Evolutionary conservation across 805 yeast species (phyloP).

Genomic region (Sporopachydermia lactativora): DNA sequence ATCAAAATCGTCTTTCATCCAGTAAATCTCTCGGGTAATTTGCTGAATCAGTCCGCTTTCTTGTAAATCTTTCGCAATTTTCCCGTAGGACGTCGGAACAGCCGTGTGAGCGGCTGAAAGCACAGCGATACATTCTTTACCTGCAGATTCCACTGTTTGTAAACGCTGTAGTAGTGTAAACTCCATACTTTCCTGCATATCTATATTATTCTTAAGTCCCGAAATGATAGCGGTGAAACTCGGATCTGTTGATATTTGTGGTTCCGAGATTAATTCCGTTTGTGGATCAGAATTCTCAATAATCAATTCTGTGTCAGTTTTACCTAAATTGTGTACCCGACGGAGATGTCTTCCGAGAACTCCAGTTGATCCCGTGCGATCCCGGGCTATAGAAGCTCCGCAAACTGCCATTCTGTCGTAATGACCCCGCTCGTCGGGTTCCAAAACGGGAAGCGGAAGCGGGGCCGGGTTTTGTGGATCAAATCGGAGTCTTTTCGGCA

Average conservation of each 20-base stretch:
- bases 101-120: constrained; percentile 1
- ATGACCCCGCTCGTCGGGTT: not conserved
- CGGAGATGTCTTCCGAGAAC: not conserved
- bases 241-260: not conserved
- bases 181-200: constrained; percentile 1
- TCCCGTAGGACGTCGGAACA: not conserved
- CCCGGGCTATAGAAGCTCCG: not conserved
- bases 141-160: not conserved
- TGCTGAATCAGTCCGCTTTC: not conserved
- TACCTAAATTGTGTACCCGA: not conserved
- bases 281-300: not conserved
- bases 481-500: not conserved
- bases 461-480: not conserved
- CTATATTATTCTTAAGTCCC: not conserved
- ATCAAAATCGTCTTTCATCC: not conserved
- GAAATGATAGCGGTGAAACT: not conserved
- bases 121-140: not conserved
- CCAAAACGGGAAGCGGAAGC: not conserved
- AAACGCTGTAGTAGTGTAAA: not conserved
- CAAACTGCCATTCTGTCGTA: not conserved
- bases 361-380: not conserved
- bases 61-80: not conserved
- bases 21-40: not conserved
- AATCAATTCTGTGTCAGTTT: too few species aligned
- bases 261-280: too few species aligned